Evolutionary conservation across 352 stramenopile species (phyloP).

Genomic region (Elongisporangium senticosum): DNA sequence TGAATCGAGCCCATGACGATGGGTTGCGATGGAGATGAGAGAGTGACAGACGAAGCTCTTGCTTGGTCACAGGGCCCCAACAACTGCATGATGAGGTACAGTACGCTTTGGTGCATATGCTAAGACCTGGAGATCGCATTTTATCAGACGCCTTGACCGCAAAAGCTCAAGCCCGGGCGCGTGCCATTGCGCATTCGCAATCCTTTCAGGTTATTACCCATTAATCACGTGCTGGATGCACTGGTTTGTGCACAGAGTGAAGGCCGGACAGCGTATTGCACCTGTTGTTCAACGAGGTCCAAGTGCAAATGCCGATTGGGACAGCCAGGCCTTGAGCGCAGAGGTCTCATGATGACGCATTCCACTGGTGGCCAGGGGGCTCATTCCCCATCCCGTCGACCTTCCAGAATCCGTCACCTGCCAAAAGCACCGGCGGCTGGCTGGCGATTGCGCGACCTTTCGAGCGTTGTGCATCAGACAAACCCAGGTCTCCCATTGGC

Average conservation of each 20-base stretch:
- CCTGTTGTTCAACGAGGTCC: neutral
- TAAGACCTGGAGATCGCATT: neutral
- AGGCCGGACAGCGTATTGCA: neutral
- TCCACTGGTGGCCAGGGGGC: neutral
- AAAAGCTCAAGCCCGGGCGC: too few relatives aligned
- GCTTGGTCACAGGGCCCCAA: too few relatives aligned
- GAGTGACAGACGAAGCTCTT: neutral
- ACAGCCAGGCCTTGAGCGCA: neutral
- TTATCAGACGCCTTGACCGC: neutral
- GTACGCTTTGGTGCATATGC: too few relatives aligned
- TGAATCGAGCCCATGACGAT: neutral
- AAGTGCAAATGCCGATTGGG: neutral
- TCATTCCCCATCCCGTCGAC: neutral
- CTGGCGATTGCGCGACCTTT: neutral
- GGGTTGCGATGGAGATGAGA: neutral
- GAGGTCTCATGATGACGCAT: neutral
- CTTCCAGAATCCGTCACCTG: neutral
- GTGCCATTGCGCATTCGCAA: too few relatives aligned
- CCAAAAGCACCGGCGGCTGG: neutral
- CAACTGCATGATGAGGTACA: too few relatives aligned
- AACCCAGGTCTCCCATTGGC: slow-evolving; percentile 1
- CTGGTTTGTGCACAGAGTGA: neutral
- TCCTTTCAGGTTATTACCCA: too few relatives aligned
- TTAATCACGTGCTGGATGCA: neutral
- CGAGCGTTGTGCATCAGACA: neutral